Evolutionary conservation across 2,329 filamentous ascomycete species (phyloP), one percentile per base, ranked within the genome.

Genomic region (Gremmenia infestans): DNA sequence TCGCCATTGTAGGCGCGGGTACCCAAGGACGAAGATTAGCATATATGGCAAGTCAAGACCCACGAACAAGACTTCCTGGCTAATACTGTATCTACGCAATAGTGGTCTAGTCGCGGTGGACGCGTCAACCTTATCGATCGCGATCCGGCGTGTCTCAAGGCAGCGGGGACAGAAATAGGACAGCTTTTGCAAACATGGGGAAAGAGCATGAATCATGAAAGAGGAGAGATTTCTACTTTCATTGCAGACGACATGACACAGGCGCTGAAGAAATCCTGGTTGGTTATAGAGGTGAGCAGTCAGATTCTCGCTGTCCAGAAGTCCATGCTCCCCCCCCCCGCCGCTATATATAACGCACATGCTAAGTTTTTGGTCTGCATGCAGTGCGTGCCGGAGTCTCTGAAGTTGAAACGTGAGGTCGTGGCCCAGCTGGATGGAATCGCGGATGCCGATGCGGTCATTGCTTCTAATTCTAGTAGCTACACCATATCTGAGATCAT

Each of bases 391-490:
- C 75, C 76, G 0, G 76, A 78, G 58, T 68, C 67, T 40, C 60
- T 78, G 11, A 42, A 65, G 0, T 58, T 76, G 12, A 78, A 78
- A 59, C 67, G 64, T 42, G 61, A 67, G 3, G 65, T 76, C 5
- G 67, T 78, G 14, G 35, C 58, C 1, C 60, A 76, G 37, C 66
- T 78, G 4, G 75, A 77, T 59, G 56, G 65, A 2, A 50, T 72
- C 2, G 70, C 75, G 0, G 59, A 66, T 1, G 53, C 63, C 1
- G 65, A 70, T 0, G 72, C 71, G 0, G 74, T 77, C 8, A 71
- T 78, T 52, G 75, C 75, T 0, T 76, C 76, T 0, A 78, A 78
- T 53, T 78, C 76, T 1, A 78, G 76, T 60, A 78, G 75, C 48
- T 76, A 74, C 56, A 69, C 71, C 3, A 76, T 75, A 19, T 64